These are phyloP conservation scores for Fraxinus angustifolia DNA, from an alignment of 305 asterid species.

Conservation along the genomic window DNA sequence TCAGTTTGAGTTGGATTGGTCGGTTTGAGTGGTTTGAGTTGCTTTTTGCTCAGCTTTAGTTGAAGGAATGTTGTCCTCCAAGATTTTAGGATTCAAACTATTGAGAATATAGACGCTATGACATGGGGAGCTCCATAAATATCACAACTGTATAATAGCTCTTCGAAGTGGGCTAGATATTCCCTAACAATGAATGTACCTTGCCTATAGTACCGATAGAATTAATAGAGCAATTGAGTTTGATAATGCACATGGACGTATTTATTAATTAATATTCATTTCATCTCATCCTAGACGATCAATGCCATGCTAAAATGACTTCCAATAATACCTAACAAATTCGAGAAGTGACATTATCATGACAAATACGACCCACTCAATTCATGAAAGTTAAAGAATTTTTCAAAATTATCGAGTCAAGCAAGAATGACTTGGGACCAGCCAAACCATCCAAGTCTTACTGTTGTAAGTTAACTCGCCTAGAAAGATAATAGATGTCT, in stretches of 20 bases:
- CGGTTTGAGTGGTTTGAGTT: neutral
- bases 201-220: neutral
- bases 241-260: neutral
- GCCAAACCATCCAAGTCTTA: neutral
- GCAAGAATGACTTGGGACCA: neutral
- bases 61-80: neutral
- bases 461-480: neutral
- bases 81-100: neutral
- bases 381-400: neutral
- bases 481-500: neutral
- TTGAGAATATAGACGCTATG: neutral
- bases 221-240: neutral
- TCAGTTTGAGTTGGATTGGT: no score
- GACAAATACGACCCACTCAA: neutral
- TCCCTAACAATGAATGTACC: neutral
- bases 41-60: neutral
- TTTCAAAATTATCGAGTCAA: neutral
- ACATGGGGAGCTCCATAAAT: neutral
- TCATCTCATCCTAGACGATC: neutral
- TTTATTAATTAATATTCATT: neutral
- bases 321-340: neutral
- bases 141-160: neutral
- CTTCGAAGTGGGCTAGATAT: neutral
- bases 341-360: neutral
- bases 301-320: neutral